A percentile compares a stretch with the other conserved stretches of the same genome.
Evolutionary conservation across 208 protist genomes (phyloP).

Genomic region (Balamuthia mandrillaris): DNA sequence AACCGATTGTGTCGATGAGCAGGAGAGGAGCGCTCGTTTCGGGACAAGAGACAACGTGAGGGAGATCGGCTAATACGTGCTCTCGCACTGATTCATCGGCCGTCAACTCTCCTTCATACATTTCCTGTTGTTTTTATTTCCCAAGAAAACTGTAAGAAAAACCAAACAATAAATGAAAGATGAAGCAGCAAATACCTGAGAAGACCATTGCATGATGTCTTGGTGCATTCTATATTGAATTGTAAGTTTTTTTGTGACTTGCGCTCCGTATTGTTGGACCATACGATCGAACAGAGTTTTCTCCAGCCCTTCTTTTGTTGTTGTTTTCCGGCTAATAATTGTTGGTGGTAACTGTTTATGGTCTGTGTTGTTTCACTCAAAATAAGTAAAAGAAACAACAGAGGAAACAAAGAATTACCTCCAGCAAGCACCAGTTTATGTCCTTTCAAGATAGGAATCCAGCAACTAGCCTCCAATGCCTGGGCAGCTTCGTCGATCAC

Average conservation of each 20-base stretch:
- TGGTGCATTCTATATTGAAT: constrained; percentile 66
- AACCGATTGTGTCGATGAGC: constrained; percentile 58
- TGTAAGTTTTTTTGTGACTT: constrained; percentile 31
- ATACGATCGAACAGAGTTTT: constrained; percentile 57
- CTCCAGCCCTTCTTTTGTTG: constrained; percentile 33
- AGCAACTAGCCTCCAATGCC: constrained; percentile 59
- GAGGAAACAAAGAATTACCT: no score
- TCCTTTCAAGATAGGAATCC: constrained; percentile 22
- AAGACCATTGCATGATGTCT: constrained; percentile 61
- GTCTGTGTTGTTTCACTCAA: no score
- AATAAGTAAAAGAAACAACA: background rate
- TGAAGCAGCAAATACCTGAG: no score
- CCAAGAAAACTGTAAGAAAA: no score
- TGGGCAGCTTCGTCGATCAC: constrained; percentile 74
- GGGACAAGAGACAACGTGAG: background rate
- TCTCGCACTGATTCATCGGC: constrained; percentile 35
- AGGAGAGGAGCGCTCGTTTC: background rate
- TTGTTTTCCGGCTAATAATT: constrained; percentile 42
- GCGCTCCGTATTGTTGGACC: constrained; percentile 39
- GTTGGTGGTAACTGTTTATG: constrained; percentile 61
- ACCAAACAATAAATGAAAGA: no score
- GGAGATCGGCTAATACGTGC: constrained; percentile 41
- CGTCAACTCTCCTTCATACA: constrained; percentile 48
- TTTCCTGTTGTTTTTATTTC: no score
- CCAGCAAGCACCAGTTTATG: constrained; percentile 62